phyloP scores from a whole-genome alignment of 768 basidiomycete species.

The Auriscalpium vulgare region DNA sequence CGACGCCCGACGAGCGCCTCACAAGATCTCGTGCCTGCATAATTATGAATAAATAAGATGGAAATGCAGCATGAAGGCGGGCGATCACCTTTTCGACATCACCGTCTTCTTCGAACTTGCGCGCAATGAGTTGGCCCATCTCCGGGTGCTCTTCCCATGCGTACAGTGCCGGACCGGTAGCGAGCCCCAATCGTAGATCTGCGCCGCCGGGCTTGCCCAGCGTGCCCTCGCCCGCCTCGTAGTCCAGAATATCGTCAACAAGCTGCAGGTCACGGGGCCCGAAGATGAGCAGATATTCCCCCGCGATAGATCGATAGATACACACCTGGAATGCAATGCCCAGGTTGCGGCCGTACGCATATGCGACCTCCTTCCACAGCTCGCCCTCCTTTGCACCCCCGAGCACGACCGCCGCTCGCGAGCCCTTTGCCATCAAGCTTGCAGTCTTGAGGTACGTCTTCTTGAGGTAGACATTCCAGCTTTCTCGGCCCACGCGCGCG shows the following conservation, averaged over 20 bases:
- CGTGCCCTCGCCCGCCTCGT: slow-evolving; percentile 60
- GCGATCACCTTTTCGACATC: slow-evolving; percentile 69
- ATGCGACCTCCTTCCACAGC: slow-evolving; percentile 81
- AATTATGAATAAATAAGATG: background rate
- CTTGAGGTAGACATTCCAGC: slow-evolving; percentile 75
- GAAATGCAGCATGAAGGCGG: background rate
- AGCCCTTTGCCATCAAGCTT: slow-evolving; percentile 82
- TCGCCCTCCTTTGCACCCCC: slow-evolving; percentile 77
- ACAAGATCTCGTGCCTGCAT: slow-evolving; percentile 62
- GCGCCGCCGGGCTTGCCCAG: slow-evolving; percentile 86
- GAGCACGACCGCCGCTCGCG: slow-evolving; percentile 78
- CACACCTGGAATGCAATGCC: slow-evolving; percentile 93
- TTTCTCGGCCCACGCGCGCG: slow-evolving; percentile 30
- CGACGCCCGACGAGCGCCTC: slow-evolving; percentile 61
- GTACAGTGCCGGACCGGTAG: slow-evolving; percentile 80
- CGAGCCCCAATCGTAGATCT: slow-evolving; percentile 53
- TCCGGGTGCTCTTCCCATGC: slow-evolving; percentile 81
- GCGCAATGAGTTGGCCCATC: slow-evolving; percentile 66
- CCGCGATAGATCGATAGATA: background rate
- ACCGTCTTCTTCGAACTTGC: slow-evolving; percentile 68
- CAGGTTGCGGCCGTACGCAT: slow-evolving; percentile 83
- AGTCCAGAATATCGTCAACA: slow-evolving; percentile 93
- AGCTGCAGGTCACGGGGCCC: slow-evolving; percentile 41
- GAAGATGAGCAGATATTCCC: background rate
- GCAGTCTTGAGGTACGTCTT: slow-evolving; percentile 94